These are phyloP conservation scores for Ganoderma boninense DNA, from an alignment of 1,284 basidiomycete genomes.

Conservation along the genomic window DNA sequence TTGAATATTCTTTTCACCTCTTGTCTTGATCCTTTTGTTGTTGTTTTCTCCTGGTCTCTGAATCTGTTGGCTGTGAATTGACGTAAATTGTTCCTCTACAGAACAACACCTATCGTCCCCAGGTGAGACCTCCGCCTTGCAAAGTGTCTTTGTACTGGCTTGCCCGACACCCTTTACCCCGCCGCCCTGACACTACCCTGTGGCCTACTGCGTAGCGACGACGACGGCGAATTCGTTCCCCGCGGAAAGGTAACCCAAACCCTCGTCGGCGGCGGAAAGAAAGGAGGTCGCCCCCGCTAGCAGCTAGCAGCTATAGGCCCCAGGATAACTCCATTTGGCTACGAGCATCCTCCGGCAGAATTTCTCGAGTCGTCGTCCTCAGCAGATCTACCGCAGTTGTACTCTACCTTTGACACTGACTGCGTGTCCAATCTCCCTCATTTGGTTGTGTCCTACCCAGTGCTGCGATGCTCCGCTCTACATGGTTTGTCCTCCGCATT, in stretches of 20 bases:
- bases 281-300: conserved; percentile 24
- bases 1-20: background rate
- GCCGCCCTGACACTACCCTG: background rate
- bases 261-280: conserved; percentile 19
- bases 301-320: background rate
- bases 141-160: background rate
- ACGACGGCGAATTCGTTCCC: conserved; percentile 21
- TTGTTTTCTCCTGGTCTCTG: background rate
- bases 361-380: background rate
- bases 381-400: background rate
- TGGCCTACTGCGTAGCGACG: background rate
- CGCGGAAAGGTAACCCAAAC: conserved; percentile 19
- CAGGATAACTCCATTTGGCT: background rate
- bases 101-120: background rate
- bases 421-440: background rate
- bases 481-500: background rate
- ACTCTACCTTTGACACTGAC: background rate
- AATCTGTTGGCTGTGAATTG: background rate
- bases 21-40: background rate
- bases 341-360: background rate
- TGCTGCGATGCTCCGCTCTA: background rate
- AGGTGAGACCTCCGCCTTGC: background rate
- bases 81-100: background rate
- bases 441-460: background rate
- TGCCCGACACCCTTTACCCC: background rate